Percentiles rank a stretch among this genome's conserved stretches.
Conservation (phyloP, 768 basidiomycete species). For the Gymnopilus junonius region DNA sequence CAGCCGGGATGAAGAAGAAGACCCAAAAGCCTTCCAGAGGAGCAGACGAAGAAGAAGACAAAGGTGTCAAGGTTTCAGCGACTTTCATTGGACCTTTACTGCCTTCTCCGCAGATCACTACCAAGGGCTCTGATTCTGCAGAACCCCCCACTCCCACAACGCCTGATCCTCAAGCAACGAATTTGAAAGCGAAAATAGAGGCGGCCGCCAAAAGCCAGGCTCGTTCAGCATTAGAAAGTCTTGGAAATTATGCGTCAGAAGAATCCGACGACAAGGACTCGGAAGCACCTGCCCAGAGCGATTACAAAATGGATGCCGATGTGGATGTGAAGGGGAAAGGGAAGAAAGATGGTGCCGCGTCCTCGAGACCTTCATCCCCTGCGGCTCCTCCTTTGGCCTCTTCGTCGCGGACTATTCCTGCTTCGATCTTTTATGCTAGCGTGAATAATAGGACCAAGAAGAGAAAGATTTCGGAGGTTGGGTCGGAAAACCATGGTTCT, state of each 20-base stretch:
- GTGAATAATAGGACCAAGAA: conserved; percentile 36
- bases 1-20: conserved; percentile 56
- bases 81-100: conserved; percentile 72
- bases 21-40: conserved; percentile 38
- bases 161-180: conserved; percentile 36
- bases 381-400: conserved; percentile 32
- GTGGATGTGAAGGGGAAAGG: conserved; percentile 16
- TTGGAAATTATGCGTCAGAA: conserved; percentile 35
- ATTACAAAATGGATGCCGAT: conserved; percentile 19
- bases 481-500: conserved; percentile 6
- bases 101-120: conserved; percentile 48
- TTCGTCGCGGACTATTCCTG: conserved; percentile 29
- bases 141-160: conserved; percentile 16
- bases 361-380: conserved; percentile 7
- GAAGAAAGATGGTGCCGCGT: neutral
- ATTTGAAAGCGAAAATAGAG: conserved; percentile 36
- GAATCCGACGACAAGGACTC: conserved; percentile 16
- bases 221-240: conserved; percentile 26
- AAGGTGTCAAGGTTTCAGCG: conserved; percentile 48
- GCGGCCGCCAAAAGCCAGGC: conserved; percentile 25
- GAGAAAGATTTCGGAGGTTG: conserved; percentile 29
- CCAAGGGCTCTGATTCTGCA: conserved; percentile 23
- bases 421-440: conserved; percentile 34
- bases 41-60: conserved; percentile 53
- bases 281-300: neutral